Conservation (phyloP, 1,284 basidiomycete genomes). For the Trametes versicolor region DNA sequence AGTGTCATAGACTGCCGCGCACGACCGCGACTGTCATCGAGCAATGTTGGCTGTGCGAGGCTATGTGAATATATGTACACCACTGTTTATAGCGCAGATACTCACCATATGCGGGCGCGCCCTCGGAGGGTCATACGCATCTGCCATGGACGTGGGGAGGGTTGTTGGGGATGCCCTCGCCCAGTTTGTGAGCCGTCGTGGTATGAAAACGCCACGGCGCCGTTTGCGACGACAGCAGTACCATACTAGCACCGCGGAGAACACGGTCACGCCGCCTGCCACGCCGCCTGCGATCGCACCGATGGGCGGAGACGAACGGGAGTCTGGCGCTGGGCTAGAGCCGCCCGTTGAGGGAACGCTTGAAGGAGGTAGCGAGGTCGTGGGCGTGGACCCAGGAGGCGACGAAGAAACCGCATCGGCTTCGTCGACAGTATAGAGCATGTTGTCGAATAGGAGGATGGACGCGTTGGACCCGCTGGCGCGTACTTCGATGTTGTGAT, state of each 20-base stretch:
- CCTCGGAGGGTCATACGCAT: too few species aligned
- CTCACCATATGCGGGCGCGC: too few species aligned
- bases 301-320: background rate
- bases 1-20: too few species aligned
- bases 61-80: too few species aligned
- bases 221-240: too few species aligned
- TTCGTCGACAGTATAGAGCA: constrained; percentile 6
- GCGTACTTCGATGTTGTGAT: constrained; percentile 2
- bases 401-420: background rate
- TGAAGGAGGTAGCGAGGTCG: background rate
- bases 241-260: background rate
- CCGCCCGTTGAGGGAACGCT: background rate
- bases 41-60: too few species aligned
- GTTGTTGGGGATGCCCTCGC: too few species aligned
- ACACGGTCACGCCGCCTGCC: background rate
- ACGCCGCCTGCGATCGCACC: constrained; percentile 5
- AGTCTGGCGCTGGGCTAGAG: background rate
- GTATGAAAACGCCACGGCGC: background rate
- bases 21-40: too few species aligned
- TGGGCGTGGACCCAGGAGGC: background rate
- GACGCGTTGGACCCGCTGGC: background rate
- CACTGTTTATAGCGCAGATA: too few species aligned
- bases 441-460: constrained; percentile 9
- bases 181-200: too few species aligned
- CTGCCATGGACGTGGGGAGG: too few species aligned